A percentile compares a stretch with the other conserved stretches of the same genome.
These are phyloP conservation scores for Wallacemonas sp. DNA, from an alignment of 208 protist genomes.

Conservation along the genomic window DNA sequence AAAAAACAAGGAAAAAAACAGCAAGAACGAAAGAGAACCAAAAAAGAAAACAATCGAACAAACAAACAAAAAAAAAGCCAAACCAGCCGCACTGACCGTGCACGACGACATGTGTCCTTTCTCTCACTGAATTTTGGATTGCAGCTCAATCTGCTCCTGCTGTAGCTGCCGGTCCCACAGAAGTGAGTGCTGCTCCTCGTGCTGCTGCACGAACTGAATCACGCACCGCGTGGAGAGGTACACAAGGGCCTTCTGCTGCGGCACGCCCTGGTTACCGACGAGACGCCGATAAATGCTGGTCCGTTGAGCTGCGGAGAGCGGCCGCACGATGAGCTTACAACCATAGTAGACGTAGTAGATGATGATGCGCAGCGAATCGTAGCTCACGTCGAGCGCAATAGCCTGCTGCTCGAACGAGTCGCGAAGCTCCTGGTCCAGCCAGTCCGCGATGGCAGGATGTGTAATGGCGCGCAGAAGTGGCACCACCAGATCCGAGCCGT, in stretches of 20 bases:
- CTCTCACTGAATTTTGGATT: not conserved
- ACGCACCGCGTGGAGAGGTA: slow-evolving; percentile 73
- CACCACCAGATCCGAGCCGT: slow-evolving; percentile 9
- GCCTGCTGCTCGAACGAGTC: slow-evolving; percentile 65
- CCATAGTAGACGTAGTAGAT: slow-evolving; percentile 80
- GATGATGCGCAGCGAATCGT: slow-evolving; percentile 68
- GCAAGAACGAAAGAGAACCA: not conserved
- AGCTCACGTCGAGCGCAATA: slow-evolving; percentile 59
- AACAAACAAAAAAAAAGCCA: slow-evolving; percentile 3
- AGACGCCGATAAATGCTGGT: slow-evolving; percentile 75
- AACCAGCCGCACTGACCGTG: slow-evolving; percentile 1
- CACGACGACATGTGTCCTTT: not conserved
- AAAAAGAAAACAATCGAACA: not conserved
- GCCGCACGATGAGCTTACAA: slow-evolving; percentile 68
- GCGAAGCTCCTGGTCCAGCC: slow-evolving; percentile 46
- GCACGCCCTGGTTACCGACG: slow-evolving; percentile 59
- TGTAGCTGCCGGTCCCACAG: slow-evolving; percentile 43
- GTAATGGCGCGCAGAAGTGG: slow-evolving; percentile 29
- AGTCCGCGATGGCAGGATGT: slow-evolving; percentile 41
- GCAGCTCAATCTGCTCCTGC: slow-evolving; percentile 1
- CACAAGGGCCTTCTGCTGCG: slow-evolving; percentile 59
- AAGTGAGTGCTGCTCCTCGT: slow-evolving; percentile 49
- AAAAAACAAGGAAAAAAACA: slow-evolving; percentile 9
- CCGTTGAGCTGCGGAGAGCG: slow-evolving; percentile 61
- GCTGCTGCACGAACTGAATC: slow-evolving; percentile 64